Evolutionary conservation across 352 stramenopile genomes (phyloP).

Genomic region (Phytophthora pisi): DNA sequence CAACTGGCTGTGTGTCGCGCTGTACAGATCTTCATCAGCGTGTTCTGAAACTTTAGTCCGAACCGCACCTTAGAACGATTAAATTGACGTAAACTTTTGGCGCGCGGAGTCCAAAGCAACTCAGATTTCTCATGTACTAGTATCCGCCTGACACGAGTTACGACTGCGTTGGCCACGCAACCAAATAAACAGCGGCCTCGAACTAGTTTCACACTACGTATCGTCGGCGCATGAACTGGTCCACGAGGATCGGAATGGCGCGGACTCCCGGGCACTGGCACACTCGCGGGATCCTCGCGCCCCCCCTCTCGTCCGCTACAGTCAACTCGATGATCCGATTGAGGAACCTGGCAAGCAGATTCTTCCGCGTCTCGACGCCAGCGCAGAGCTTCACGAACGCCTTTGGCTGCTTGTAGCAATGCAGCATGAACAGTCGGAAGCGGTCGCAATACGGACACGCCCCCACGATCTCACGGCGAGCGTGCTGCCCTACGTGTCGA

Average conservation of each 20-base stretch:
- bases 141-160: too few species aligned
- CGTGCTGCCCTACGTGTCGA: constrained; percentile 17
- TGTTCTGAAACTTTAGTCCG: too few species aligned
- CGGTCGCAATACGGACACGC: constrained; percentile 32
- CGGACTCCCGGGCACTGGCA: constrained; percentile 21
- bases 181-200: not conserved
- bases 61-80: too few species aligned
- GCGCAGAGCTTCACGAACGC: constrained; percentile 38
- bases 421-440: constrained; percentile 31
- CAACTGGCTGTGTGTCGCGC: too few species aligned
- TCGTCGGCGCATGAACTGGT: constrained; percentile 29
- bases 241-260: constrained; percentile 24
- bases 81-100: too few species aligned
- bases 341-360: constrained; percentile 43
- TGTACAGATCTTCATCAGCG: too few species aligned
- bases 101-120: too few species aligned
- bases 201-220: constrained; percentile 4
- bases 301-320: constrained; percentile 12
- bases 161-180: too few species aligned
- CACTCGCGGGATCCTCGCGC: not conserved
- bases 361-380: constrained; percentile 40
- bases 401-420: constrained; percentile 35
- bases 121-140: too few species aligned
- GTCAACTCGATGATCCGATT: constrained; percentile 29
- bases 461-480: constrained; percentile 21